Conservation (phyloP, 2,329 filamentous ascomycete species). For the Xylariaceae sp. region DNA sequence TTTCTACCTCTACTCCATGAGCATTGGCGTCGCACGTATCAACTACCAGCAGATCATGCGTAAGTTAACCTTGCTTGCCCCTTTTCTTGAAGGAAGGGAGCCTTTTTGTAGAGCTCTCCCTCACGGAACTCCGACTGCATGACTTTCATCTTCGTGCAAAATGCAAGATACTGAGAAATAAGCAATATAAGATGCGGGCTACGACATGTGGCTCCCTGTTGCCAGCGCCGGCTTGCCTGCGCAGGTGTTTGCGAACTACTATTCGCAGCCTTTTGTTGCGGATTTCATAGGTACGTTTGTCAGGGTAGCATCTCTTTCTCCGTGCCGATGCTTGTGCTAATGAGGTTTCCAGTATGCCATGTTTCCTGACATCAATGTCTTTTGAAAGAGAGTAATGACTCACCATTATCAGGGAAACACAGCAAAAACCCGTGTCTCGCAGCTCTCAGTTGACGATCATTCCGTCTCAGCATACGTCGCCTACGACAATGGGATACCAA, state of each 20-base stretch:
- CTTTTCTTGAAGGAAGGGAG: too few species aligned
- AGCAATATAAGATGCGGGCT: constrained; percentile 16
- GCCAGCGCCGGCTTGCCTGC: constrained; percentile 28
- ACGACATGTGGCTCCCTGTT: constrained; percentile 22
- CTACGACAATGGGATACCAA: constrained; percentile 26
- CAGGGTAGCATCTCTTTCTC: neutral
- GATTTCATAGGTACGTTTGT: constrained; percentile 32
- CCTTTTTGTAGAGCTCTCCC: neutral
- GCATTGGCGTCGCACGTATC: constrained; percentile 33
- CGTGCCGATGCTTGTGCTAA: neutral
- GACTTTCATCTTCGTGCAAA: neutral
- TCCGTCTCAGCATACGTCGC: constrained; percentile 30
- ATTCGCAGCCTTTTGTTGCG: constrained; percentile 35
- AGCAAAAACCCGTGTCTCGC: constrained; percentile 28
- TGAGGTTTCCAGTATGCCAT: too few species aligned
- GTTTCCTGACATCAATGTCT: neutral
- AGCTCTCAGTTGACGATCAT: constrained; percentile 15
- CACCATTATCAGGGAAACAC: constrained; percentile 15
- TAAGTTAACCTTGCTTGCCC: neutral
- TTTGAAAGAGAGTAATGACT: too few species aligned
- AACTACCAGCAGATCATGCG: constrained; percentile 38
- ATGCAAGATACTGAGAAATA: neutral
- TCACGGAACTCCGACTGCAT: neutral
- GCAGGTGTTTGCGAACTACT: constrained; percentile 35
- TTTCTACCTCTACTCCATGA: constrained; percentile 35